Percentiles rank a stretch among this genome's conserved stretches.
phyloP scores from a whole-genome alignment of 192 early-diverging fungal species.

The Helicostylum pulchrum region DNA sequence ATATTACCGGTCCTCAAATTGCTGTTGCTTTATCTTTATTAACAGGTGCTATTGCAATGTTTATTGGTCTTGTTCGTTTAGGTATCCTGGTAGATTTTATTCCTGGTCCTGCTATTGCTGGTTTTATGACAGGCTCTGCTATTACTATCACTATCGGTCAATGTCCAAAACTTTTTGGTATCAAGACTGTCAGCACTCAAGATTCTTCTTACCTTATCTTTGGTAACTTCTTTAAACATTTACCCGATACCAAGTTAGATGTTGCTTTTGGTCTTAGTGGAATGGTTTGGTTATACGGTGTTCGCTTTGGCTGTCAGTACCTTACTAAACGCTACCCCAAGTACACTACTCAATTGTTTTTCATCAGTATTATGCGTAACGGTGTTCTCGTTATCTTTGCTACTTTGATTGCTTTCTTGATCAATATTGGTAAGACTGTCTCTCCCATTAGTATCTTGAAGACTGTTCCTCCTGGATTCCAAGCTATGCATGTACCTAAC shows the following conservation, averaged over 20 bases:
- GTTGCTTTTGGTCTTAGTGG: constrained; percentile 55
- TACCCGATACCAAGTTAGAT: constrained; percentile 51
- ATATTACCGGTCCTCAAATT: constrained; percentile 46
- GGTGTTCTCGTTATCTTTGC: constrained; percentile 73
- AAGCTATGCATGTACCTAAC: constrained; percentile 56
- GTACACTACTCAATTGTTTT: constrained; percentile 52
- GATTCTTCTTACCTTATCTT: constrained; percentile 56
- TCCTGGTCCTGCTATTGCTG: constrained; percentile 80
- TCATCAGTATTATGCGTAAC: constrained; percentile 70
- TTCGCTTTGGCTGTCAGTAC: constrained; percentile 39
- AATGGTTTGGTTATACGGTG: constrained; percentile 39
- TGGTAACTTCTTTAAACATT: constrained; percentile 48
- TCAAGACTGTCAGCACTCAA: constrained; percentile 72
- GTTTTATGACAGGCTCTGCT: constrained; percentile 85
- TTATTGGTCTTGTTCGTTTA: constrained; percentile 78
- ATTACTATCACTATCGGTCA: constrained; percentile 72
- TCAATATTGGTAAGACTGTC: constrained; percentile 46
- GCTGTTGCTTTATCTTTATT: constrained; percentile 68
- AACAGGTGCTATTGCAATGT: constrained; percentile 66
- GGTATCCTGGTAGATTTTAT: constrained; percentile 92
- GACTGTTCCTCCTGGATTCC: constrained; percentile 75
- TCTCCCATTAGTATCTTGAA: constrained; percentile 68
- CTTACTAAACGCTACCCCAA: constrained; percentile 43
- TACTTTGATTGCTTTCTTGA: constrained; percentile 66
- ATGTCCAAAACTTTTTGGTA: constrained; percentile 76